These are phyloP conservation scores for Dichomitus squalens DNA, from an alignment of 1,284 basidiomycete genomes.

Conservation along the genomic window DNA sequence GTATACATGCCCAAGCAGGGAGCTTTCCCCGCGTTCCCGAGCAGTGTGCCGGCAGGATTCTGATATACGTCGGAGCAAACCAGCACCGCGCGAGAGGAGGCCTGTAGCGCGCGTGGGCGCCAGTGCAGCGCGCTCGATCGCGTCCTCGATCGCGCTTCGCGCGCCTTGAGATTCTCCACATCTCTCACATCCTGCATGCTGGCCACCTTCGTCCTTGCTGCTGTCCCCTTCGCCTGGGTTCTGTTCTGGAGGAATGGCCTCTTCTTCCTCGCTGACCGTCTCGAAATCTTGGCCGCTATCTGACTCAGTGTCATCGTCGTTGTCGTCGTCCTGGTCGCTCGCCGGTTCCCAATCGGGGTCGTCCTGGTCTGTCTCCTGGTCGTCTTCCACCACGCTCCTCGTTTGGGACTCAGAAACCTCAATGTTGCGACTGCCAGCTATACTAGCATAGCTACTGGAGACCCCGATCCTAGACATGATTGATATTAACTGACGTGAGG, in stretches of 20 bases:
- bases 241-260: not conserved
- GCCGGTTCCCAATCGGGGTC: slow-evolving; percentile 1
- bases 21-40: slow-evolving; percentile 20
- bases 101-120: not conserved
- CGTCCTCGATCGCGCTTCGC: no score
- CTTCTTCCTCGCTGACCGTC: not conserved
- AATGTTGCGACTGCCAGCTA: slow-evolving; percentile 14
- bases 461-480: slow-evolving; percentile 32
- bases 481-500: slow-evolving; percentile 33
- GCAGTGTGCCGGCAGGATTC: slow-evolving; percentile 6
- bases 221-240: not conserved
- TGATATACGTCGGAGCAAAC: slow-evolving; percentile 8
- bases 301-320: not conserved
- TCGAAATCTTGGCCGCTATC: not conserved
- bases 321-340: not conserved
- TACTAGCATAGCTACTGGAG: slow-evolving; percentile 30
- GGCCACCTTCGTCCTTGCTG: no score
- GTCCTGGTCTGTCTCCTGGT: not conserved
- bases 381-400: not conserved
- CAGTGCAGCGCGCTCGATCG: no score
- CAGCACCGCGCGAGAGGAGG: not conserved
- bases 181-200: no score
- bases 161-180: no score
- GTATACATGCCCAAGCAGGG: slow-evolving; percentile 29
- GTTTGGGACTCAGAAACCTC: not conserved